Base-by-base conservation (phyloP, 148 eudicot genomes). In the Rhododendron ferrugineum region DNA sequence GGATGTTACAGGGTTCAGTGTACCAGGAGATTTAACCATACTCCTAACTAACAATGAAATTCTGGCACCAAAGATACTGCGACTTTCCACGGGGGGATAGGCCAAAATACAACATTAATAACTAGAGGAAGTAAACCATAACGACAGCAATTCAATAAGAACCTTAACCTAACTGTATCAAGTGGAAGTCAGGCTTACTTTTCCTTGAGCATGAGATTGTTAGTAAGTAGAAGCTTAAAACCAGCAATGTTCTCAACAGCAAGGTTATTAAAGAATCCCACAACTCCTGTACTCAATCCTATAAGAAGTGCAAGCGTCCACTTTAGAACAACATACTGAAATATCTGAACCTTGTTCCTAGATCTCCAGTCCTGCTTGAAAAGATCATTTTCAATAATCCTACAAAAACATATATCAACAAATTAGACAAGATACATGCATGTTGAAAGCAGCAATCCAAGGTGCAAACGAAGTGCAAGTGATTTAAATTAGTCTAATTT, bases 311-410 rank as follows among this genome's bases (percentile, higher is more conserved):
- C 97, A 62, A 95, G 91, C 18, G 93, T 89, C 98, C 98, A 95
- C 89, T 95, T 95, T 49, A 95, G 88, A 77, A 90, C 87, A 18
- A 95, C 84, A 88, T 92, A 94, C 86, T 94, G 94, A 84, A 85
- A 90, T 15, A 92, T 92, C 88, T 93, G 86, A 50, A 86, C 86
- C 86, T 85, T 88, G 37, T 89, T 93, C 86, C 93, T 91, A 26
- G 95, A 88, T 62, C 98, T 92, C 98, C 98, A 95, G 84, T 93
- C 97, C 85, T 93, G 92, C 91, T 92, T 95, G 74, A 93, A 89
- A 44, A 95, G 92, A 54, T 95, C 95, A 85, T 95, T 95, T 87
- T 95, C 98, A 10, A 92, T 40, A 18, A 91, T 92, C 94, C 96
- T 95, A 91, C 87, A 79, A 56, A 81, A 85, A 79, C 7, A 23